Percentiles rank a stretch among this genome's conserved stretches.
These are phyloP conservation scores for Lipomyces starkeyi DNA, from an alignment of 805 yeast genomes.

Conservation along the genomic window DNA sequence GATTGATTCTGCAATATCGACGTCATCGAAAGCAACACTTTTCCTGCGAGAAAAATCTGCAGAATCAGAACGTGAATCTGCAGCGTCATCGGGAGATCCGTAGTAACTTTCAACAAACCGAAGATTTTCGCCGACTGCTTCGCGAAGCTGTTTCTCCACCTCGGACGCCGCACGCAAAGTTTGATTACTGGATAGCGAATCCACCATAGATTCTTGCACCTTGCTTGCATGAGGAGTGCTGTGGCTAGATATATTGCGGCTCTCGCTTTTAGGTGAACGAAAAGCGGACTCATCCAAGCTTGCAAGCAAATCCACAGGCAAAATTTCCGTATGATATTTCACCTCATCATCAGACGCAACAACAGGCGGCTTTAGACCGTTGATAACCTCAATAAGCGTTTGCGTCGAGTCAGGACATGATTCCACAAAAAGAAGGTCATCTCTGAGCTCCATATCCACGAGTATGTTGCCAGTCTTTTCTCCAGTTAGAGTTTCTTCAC, in stretches of 20 bases:
- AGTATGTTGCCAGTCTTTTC: constrained; percentile 37
- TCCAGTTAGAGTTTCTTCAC: constrained; percentile 50
- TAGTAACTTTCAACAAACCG: constrained; percentile 47
- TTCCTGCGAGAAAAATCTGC: background rate
- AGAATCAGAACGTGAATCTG: background rate
- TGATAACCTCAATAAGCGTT: constrained; percentile 67
- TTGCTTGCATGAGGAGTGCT: background rate
- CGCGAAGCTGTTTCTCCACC: constrained; percentile 14
- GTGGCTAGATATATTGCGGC: constrained; percentile 5
- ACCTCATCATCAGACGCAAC: constrained; percentile 60
- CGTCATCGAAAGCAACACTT: background rate
- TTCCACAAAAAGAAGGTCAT: constrained; percentile 42
- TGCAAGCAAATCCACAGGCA: constrained; percentile 52
- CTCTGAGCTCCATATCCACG: constrained; percentile 40
- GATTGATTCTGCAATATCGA: constrained; percentile 3
- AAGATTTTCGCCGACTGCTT: constrained; percentile 38
- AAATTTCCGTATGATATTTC: constrained; percentile 55
- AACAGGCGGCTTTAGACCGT: constrained; percentile 74
- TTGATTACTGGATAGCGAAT: background rate
- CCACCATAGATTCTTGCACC: background rate
- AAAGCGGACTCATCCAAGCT: constrained; percentile 52
- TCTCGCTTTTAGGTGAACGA: constrained; percentile 8
- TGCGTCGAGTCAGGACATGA: constrained; percentile 85
- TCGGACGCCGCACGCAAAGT: constrained; percentile 8
- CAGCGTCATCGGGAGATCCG: constrained; percentile 25